Percentiles rank a stretch among this genome's conserved stretches.
Conservation (phyloP, 768 basidiomycete genomes). For the Leccinum subgranulosum region DNA sequence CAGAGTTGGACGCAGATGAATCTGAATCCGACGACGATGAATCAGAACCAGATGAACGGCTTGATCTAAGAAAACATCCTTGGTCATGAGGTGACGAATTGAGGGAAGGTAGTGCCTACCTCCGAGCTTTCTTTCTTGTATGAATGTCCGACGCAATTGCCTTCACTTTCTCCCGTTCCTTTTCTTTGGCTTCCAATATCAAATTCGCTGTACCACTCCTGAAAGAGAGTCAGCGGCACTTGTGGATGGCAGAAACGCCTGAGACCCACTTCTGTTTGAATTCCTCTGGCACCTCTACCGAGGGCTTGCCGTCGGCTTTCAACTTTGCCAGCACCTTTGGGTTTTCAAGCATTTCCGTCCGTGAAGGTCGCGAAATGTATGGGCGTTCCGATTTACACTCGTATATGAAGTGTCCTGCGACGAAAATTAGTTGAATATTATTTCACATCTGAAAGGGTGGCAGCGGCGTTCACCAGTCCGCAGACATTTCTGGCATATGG, state of each 20-base stretch:
- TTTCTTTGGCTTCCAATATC: constrained; percentile 82
- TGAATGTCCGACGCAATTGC: constrained; percentile 27
- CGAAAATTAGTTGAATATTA: not conserved
- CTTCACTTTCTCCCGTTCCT: constrained; percentile 53
- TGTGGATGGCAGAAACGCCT: not conserved
- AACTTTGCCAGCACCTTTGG: constrained; percentile 65
- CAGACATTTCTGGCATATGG: constrained; percentile 83
- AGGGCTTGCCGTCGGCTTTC: constrained; percentile 68
- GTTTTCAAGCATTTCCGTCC: constrained; percentile 82
- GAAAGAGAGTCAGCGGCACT: constrained; percentile 6
- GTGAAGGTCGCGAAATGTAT: constrained; percentile 86
- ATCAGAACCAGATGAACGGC: constrained; percentile 27
- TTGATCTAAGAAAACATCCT: constrained; percentile 28
- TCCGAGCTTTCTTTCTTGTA: constrained; percentile 36
- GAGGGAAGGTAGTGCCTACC: constrained; percentile 34
- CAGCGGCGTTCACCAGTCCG: constrained; percentile 45
- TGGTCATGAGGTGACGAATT: not conserved
- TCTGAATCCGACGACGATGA: constrained; percentile 24
- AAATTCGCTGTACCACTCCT: constrained; percentile 81
- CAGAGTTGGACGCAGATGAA: constrained; percentile 14
- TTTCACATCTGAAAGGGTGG: not conserved
- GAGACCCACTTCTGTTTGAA: constrained; percentile 72
- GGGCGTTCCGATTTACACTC: constrained; percentile 82
- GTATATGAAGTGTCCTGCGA: constrained; percentile 82
- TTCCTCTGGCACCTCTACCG: constrained; percentile 86